Base-by-base conservation (phyloP, 116 monocot genomes). In the Phalaenopsis hybrid region DNA sequence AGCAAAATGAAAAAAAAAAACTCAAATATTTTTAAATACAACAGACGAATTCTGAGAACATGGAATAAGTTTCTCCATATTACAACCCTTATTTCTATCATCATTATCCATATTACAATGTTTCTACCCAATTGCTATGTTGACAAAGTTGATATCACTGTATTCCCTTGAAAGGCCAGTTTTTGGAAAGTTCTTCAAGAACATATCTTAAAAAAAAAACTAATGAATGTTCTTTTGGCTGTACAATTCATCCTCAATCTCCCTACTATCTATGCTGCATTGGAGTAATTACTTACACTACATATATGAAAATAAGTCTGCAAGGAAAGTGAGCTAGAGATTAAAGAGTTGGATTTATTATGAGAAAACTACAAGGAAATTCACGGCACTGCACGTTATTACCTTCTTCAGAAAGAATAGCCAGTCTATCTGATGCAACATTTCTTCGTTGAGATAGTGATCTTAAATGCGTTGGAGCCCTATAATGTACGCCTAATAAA, bases 401-500 rank as follows among this genome's bases (percentile, higher is more conserved):
- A 94, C 89, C 93, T 87, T 87, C 96, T 83, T 96, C 94, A 73
- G 90, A 79, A 74, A 94, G 86, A 84, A 92, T 81, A 8, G 90
- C 81, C 45, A 94, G 82, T 58, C 90, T 80, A 13, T 92, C 92
- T 50, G 83, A 50, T 51, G 80, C 82, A 6, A 83, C 59, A 83
- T 69, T 84, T 81, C 48, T 88, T 25, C 15, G 84, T 67, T 74
- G 58, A 59, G 86, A 80, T 85, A 68, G 80, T 20, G 92, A 82
- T 59, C 79, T 83, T 61, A 94, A 79, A 85, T 97, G 90, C 77
- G 88, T 94, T 0, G 97, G 97, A 80, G 97, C 97, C 81, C 97
- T 84, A 82, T 98, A 96, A 79, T 96, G 95, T 2, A 96, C 95
- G 37, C 95, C 95, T 85, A 96, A 80, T 67, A 96, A 81, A 52